phyloP scores from a whole-genome alignment of 2,329 filamentous ascomycete species.

The Cercospora canescens region DNA sequence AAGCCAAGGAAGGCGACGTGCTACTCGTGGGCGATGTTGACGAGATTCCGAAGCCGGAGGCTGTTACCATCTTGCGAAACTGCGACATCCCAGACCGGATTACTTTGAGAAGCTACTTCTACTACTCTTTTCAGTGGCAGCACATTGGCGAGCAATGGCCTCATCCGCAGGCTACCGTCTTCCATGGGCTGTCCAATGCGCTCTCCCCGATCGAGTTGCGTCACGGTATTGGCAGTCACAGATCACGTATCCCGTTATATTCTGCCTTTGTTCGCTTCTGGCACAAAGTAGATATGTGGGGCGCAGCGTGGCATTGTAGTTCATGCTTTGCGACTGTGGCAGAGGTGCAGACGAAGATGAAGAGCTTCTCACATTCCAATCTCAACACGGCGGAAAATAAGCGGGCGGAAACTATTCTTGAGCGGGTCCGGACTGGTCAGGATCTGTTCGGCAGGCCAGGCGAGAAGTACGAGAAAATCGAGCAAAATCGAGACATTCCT shows the following conservation, averaged over 20 bases:
- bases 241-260: slow-evolving; percentile 14
- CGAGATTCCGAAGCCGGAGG: slow-evolving; percentile 52
- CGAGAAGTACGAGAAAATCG: slow-evolving; percentile 52
- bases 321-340: slow-evolving; percentile 59
- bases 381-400: slow-evolving; percentile 57
- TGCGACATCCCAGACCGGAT: slow-evolving; percentile 30
- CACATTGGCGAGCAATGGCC: slow-evolving; percentile 48
- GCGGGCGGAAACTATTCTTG: background rate
- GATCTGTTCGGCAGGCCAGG: slow-evolving; percentile 13
- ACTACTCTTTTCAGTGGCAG: slow-evolving; percentile 35
- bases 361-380: slow-evolving; percentile 39
- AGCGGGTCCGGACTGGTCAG: background rate
- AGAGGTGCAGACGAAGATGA: slow-evolving; percentile 48
- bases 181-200: slow-evolving; percentile 49
- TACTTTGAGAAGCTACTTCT: slow-evolving; percentile 32
- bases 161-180: slow-evolving; percentile 62
- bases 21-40: slow-evolving; percentile 62
- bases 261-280: slow-evolving; percentile 25
- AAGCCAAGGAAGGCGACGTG: slow-evolving; percentile 52
- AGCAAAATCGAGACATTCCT: slow-evolving; percentile 56
- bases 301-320: slow-evolving; percentile 64
- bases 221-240: slow-evolving; percentile 37
- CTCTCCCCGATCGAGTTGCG: slow-evolving; percentile 57
- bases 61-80: slow-evolving; percentile 27
- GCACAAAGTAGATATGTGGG: slow-evolving; percentile 49